Percentiles rank a stretch among this genome's conserved stretches.
Conservation (phyloP, 305 asterid species). For the Ajuga reptans region DNA sequence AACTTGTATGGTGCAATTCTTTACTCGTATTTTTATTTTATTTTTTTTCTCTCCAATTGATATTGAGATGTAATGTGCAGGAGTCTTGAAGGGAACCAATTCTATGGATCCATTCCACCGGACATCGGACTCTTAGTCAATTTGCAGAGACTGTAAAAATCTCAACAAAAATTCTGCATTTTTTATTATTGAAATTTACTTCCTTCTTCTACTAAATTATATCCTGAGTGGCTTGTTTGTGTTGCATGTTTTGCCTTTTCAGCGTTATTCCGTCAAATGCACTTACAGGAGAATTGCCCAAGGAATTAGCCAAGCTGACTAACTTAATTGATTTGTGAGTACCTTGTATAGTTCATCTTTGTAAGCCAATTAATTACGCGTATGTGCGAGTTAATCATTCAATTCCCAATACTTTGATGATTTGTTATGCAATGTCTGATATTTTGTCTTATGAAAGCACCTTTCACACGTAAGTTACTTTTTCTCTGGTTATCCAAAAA, state of each 20-base stretch:
- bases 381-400: not conserved
- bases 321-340: constrained; percentile 73
- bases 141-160: constrained; percentile 55
- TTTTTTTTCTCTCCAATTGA: not conserved
- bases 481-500: no score
- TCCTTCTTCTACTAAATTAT: not conserved
- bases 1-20: constrained; percentile 50
- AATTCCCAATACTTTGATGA: no score
- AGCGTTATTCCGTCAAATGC: constrained; percentile 74
- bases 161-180: constrained; percentile 6
- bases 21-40: not conserved
- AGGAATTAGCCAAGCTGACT: constrained; percentile 53
- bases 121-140: constrained; percentile 57
- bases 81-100: constrained; percentile 76
- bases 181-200: not conserved
- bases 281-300: constrained; percentile 64
- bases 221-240: not conserved
- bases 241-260: not conserved
- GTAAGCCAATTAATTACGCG: not conserved
- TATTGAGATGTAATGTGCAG: constrained; percentile 33
- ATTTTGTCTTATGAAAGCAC: no score
- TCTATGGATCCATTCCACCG: constrained; percentile 64
- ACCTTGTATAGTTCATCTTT: not conserved
- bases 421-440: not conserved
- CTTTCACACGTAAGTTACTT: no score